phyloP scores from a whole-genome alignment of 192 early-diverging fungal species.

The Dissophora ornata region DNA sequence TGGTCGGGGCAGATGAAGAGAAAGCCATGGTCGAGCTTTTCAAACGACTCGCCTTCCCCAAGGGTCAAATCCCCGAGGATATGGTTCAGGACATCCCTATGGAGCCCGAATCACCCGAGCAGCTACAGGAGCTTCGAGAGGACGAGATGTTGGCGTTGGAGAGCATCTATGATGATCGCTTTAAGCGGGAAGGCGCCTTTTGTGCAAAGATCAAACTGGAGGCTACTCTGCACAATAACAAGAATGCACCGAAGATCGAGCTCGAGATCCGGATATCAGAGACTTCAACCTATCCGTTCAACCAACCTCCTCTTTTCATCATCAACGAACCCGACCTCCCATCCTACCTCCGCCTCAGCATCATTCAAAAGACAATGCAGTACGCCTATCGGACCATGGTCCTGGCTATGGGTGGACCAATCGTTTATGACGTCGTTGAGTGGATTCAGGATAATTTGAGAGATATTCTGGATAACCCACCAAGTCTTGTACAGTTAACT shows the following conservation, averaged over 20 bases:
- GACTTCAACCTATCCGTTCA: slow-evolving; percentile 71
- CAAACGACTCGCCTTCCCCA: slow-evolving; percentile 61
- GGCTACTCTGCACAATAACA: slow-evolving; percentile 28
- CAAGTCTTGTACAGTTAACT: slow-evolving; percentile 57
- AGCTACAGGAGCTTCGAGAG: slow-evolving; percentile 44
- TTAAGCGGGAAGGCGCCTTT: slow-evolving; percentile 37
- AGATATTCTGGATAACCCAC: slow-evolving; percentile 62
- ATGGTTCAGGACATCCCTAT: slow-evolving; percentile 44
- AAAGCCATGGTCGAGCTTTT: slow-evolving; percentile 66
- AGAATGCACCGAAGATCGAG: slow-evolving; percentile 51
- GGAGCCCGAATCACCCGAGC: slow-evolving; percentile 45
- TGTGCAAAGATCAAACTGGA: slow-evolving; percentile 47
- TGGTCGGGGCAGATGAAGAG: slow-evolving; percentile 59
- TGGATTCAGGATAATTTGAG: slow-evolving; percentile 63
- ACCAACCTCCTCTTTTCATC: slow-evolving; percentile 73
- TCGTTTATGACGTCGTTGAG: slow-evolving; percentile 70
- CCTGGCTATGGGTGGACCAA: slow-evolving; percentile 59
- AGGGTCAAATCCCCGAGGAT: slow-evolving; percentile 51
- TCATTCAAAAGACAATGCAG: slow-evolving; percentile 63
- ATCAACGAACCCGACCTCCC: slow-evolving; percentile 71
- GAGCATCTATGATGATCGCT: slow-evolving; percentile 75
- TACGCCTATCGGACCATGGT: slow-evolving; percentile 53
- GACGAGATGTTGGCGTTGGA: slow-evolving; percentile 76
- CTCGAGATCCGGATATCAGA: slow-evolving; percentile 75
- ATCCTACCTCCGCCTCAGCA: slow-evolving; percentile 73